phyloP scores from a whole-genome alignment of 495 filamentous ascomycete genomes.

The Penicillium argentinense region DNA sequence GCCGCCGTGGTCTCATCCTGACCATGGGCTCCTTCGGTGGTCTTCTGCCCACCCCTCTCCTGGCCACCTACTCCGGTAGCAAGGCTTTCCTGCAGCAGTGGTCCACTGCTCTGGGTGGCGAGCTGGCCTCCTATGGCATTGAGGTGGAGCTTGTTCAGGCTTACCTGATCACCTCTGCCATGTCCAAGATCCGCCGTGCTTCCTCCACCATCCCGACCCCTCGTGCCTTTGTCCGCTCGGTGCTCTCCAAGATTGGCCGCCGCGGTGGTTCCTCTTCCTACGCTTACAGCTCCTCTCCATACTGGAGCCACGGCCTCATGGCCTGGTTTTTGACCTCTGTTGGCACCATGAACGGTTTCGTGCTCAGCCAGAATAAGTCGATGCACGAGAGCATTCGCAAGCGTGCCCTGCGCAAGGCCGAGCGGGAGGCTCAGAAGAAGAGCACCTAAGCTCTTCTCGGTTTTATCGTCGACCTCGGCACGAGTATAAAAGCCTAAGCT shows the following conservation, averaged over 20 bases:
- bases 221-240: conserved; percentile 74
- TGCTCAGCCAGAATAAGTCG: conserved; percentile 65
- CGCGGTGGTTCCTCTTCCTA: conserved; percentile 72
- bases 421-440: conserved; percentile 64
- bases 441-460: conserved; percentile 28
- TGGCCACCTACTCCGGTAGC: conserved; percentile 95
- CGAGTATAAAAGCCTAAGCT: background rate
- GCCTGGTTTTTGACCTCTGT: conserved; percentile 79
- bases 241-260: conserved; percentile 78
- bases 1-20: conserved; percentile 83
- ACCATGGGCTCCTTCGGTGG: conserved; percentile 98
- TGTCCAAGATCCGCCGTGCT: conserved; percentile 88
- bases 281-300: conserved; percentile 83
- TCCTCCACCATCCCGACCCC: conserved; percentile 77
- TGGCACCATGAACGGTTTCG: conserved; percentile 61
- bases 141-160: conserved; percentile 83
- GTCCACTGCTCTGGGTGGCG: conserved; percentile 81
- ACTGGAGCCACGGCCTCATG: conserved; percentile 87
- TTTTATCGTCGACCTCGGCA: background rate
- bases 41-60: conserved; percentile 82
- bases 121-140: conserved; percentile 76
- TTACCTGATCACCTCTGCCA: conserved; percentile 90
- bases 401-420: conserved; percentile 85
- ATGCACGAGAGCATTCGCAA: conserved; percentile 88
- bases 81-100: conserved; percentile 99